Evolutionary conservation across 31 red algal species (phyloP), one percentile per base, ranked within the genome.

Genomic region (Odonthalia washingtoniensis): DNA sequence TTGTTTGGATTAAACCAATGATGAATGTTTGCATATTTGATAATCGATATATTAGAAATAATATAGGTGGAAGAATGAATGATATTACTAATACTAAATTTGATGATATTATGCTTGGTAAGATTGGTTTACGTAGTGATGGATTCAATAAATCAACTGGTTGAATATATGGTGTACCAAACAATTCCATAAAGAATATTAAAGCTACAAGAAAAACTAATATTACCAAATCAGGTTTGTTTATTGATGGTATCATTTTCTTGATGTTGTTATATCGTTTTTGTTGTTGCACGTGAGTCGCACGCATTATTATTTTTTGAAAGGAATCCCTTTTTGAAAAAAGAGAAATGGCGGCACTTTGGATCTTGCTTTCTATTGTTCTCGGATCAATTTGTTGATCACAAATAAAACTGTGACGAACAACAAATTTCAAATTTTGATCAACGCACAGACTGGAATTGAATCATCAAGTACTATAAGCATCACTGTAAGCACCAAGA

Each of bases 1-100:
- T 94, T n/a, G 88, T 66, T 52, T 98, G 92, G 1, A 92, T 63
- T 18, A 98, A 57, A 38, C 77, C 91, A 42, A 89, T 40, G 28
- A 61, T 26, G 46, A 86, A 87, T 30, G 80, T 75, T 45, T 39
- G 40, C 30, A 77, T 35, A 49, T 33, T 75, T 62, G 37, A 27
- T 26, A 45, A 4, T 40, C 57, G 40, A 4, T 53, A 31, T 27
- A 84, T 16, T 17, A 80, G 4, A 35, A 91, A 73, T 21, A 72
- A 14, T 2, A 84, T 0, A 52, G 70, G 18, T 28, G 89, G 80
- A 4, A 77, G 62, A 31, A 85, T 65, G 64, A 78, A 72, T 40
- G 26, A 42, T 16, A 81, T 27, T 3, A 53, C 30, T 4, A 91
- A 32, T 44, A 91, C 65, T 32, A 75, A 38, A 6, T 16, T 36